Percentiles rank a stretch among this genome's conserved stretches.
phyloP scores from a whole-genome alignment of 2,329 filamentous ascomycete species.

The Ascochyta lentis region DNA sequence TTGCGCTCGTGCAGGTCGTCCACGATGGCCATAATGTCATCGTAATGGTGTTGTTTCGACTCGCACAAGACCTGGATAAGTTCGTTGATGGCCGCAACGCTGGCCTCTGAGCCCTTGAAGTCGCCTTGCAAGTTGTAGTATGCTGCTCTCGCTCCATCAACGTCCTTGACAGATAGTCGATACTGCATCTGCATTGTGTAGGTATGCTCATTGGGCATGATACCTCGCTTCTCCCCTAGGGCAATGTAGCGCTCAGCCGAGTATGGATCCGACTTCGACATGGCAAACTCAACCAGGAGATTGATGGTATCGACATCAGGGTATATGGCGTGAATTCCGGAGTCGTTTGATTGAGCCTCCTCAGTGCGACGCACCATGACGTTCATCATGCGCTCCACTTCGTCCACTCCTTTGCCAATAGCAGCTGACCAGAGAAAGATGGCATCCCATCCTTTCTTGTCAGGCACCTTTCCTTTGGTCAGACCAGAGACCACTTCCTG shows the following conservation, averaged over 20 bases:
- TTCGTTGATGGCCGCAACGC: slow-evolving; percentile 70
- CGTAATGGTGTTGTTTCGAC: slow-evolving; percentile 67
- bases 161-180: slow-evolving; percentile 73
- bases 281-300: slow-evolving; percentile 73
- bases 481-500: slow-evolving; percentile 54
- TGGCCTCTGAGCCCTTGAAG: slow-evolving; percentile 64
- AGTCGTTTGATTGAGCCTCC: slow-evolving; percentile 49
- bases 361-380: slow-evolving; percentile 64
- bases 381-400: slow-evolving; percentile 75
- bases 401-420: slow-evolving; percentile 73
- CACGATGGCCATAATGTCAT: slow-evolving; percentile 74
- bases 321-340: slow-evolving; percentile 39
- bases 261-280: slow-evolving; percentile 71
- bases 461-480: slow-evolving; percentile 33
- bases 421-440: slow-evolving; percentile 78
- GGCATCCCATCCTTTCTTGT: slow-evolving; percentile 71
- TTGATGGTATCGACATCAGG: slow-evolving; percentile 80
- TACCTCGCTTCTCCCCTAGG: slow-evolving; percentile 68
- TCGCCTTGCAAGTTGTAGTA: slow-evolving; percentile 68
- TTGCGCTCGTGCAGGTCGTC: slow-evolving; percentile 74
- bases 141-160: slow-evolving; percentile 71
- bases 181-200: slow-evolving; percentile 78
- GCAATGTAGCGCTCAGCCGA: slow-evolving; percentile 76
- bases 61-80: slow-evolving; percentile 74
- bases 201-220: slow-evolving; percentile 73